A percentile compares a stretch with the other conserved stretches of the same genome.
Evolutionary conservation across 75 land plant genomes (phyloP).

Genomic region (Adiantum capillusveneris): DNA sequence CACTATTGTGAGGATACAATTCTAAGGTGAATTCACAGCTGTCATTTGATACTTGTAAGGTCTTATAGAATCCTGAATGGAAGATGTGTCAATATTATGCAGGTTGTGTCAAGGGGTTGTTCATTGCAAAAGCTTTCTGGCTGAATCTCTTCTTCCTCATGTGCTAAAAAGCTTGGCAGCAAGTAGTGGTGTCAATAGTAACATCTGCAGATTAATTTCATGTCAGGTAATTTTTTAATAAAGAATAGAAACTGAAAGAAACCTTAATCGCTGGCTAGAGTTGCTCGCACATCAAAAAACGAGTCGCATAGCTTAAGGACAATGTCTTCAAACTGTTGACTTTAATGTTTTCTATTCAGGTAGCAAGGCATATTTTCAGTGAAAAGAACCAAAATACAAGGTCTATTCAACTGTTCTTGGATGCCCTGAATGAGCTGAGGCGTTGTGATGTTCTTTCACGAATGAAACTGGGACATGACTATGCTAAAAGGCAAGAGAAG

Average conservation of each 20-base stretch:
- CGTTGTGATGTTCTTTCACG: conserved; percentile 33
- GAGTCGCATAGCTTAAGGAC: no score
- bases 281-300: no score
- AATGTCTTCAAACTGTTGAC: no score
- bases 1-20: conserved; percentile 51
- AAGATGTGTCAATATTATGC: no score
- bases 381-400: conserved; percentile 53
- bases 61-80: no score
- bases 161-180: conserved; percentile 58
- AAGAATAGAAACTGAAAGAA: no score
- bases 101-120: conserved; percentile 85
- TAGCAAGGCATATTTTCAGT: conserved; percentile 58
- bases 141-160: conserved; percentile 71
- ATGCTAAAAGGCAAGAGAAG: neutral
- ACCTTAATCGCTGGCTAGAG: no score
- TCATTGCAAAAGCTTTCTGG: conserved; percentile 52
- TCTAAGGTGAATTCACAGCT: conserved; percentile 36
- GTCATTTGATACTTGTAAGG: conserved; percentile 8
- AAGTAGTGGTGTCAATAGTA: conserved; percentile 18
- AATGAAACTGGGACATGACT: conserved; percentile 4
- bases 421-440: conserved; percentile 71
- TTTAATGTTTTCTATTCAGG: no score
- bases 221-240: conserved; percentile 46
- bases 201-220: conserved; percentile 55
- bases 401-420: conserved; percentile 71